These are phyloP conservation scores for Phytophthora vignae DNA, from an alignment of 352 stramenopile genomes.

Conservation along the genomic window DNA sequence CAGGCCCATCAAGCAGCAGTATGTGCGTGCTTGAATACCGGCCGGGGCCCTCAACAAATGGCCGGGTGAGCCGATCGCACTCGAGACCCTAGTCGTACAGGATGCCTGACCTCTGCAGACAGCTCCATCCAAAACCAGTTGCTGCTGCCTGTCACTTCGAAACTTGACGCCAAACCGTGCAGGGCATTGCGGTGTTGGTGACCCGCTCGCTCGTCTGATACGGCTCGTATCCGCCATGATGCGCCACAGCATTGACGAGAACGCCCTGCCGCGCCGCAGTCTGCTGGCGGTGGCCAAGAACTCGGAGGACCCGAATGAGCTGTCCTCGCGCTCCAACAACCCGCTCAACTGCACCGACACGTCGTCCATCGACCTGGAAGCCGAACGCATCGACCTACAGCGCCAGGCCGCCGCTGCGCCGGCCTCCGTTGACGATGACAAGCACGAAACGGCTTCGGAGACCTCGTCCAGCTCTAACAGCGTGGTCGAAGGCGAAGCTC, in stretches of 20 bases:
- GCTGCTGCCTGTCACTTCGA: constrained; percentile 22
- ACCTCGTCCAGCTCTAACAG: constrained; percentile 39
- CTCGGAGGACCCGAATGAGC: constrained; percentile 11
- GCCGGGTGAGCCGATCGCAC: constrained; percentile 6
- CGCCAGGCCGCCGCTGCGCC: not conserved
- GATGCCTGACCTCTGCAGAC: constrained; percentile 16
- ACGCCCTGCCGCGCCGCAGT: constrained; percentile 28
- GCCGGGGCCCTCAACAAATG: constrained; percentile 28
- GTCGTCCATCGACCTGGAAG: constrained; percentile 35
- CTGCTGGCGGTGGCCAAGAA: constrained; percentile 20
- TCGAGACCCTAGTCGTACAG: constrained; percentile 7
- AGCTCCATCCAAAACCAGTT: constrained; percentile 1
- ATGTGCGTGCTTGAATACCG: constrained; percentile 31
- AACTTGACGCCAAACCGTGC: constrained; percentile 33
- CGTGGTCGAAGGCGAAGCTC: constrained; percentile 10
- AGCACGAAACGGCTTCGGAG: constrained; percentile 25
- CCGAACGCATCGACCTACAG: constrained; percentile 24
- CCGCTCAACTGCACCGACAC: constrained; percentile 21
- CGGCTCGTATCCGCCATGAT: constrained; percentile 28
- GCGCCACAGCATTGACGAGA: constrained; percentile 38
- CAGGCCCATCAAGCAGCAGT: constrained; percentile 20
- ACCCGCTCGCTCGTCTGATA: constrained; percentile 17
- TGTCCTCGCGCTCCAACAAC: constrained; percentile 30
- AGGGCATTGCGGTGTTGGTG: constrained; percentile 16
- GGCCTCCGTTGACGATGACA: constrained; percentile 17